A percentile compares a stretch with the other conserved stretches of the same genome.
Evolutionary conservation across 768 basidiomycete species (phyloP).

Genomic region (Terana coerulea): DNA sequence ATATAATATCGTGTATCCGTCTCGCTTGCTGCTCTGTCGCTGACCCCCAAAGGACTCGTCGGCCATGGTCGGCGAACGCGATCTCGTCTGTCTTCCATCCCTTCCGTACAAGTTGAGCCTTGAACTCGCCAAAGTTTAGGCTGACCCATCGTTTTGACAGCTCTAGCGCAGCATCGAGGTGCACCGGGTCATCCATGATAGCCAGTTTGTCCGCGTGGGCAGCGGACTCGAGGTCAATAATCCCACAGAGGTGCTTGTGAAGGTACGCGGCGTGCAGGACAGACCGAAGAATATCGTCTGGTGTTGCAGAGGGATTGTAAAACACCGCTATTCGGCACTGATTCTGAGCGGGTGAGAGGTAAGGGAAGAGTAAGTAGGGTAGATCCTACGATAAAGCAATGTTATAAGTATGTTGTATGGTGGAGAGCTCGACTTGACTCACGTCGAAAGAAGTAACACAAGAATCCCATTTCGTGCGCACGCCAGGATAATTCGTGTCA

Average conservation of each 20-base stretch:
- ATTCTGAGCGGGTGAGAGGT: conserved; percentile 1
- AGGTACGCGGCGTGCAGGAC: conserved; percentile 23
- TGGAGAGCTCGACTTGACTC: conserved; percentile 9
- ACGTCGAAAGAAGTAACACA: conserved; percentile 22
- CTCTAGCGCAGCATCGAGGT: conserved; percentile 10
- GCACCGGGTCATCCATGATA: background rate
- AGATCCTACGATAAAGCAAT: conserved; percentile 15
- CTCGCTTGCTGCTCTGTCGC: background rate
- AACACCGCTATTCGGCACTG: conserved; percentile 18
- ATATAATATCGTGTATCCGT: no score
- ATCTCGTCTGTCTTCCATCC: conserved; percentile 27
- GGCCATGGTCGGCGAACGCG: conserved; percentile 24
- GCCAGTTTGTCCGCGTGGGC: background rate
- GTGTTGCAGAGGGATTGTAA: conserved; percentile 20
- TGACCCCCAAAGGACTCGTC: conserved; percentile 21
- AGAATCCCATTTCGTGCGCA: conserved; percentile 18
- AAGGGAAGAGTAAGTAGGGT: conserved; percentile 23
- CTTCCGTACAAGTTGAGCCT: conserved; percentile 13
- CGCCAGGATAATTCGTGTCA: conserved; percentile 7
- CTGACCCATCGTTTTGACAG: conserved; percentile 13
- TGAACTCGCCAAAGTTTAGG: conserved; percentile 18
- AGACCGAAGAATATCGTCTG: conserved; percentile 23
- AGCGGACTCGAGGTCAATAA: background rate
- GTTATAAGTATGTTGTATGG: background rate
- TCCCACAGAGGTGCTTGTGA: conserved; percentile 2